These are phyloP conservation scores for Hanseniaspora lachancei DNA, from an alignment of 805 yeast genomes.

Conservation along the genomic window DNA sequence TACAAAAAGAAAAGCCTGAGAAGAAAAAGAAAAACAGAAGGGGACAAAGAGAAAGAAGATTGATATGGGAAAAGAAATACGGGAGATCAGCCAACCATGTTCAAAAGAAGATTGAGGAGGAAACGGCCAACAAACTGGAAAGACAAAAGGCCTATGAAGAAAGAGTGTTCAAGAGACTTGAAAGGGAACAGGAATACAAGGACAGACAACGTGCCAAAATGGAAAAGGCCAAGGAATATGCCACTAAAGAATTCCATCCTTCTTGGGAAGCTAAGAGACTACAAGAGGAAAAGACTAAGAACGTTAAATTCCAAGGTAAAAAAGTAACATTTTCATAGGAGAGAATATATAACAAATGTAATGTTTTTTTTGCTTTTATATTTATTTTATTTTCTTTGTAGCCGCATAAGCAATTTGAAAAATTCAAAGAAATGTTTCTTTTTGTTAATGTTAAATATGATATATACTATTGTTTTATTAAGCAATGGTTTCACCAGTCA, in stretches of 20 bases:
- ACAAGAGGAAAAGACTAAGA: constrained; percentile 52
- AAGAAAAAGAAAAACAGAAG: constrained; percentile 69
- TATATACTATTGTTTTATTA: not conserved
- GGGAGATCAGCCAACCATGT: constrained; percentile 79
- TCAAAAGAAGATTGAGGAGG: constrained; percentile 45
- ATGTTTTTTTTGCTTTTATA: too few species aligned
- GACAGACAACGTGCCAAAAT: constrained; percentile 22
- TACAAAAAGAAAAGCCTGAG: constrained; percentile 24
- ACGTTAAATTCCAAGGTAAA: constrained; percentile 67
- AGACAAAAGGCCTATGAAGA: constrained; percentile 57
- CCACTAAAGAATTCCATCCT: constrained; percentile 56
- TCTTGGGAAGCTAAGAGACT: constrained; percentile 89
- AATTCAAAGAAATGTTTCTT: not conserved
- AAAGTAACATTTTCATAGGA: constrained; percentile 46
- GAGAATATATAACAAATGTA: too few species aligned
- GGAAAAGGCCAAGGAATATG: constrained; percentile 17
- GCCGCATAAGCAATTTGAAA: too few species aligned
- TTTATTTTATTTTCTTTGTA: constrained; percentile 36
- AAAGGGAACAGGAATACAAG: constrained; percentile 25
- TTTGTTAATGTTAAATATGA: not conserved
- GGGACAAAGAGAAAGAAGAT: constrained; percentile 94
- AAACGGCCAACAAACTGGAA: constrained; percentile 42
- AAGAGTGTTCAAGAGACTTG: constrained; percentile 50
- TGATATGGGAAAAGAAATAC: constrained; percentile 87
- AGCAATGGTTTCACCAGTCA: constrained; percentile 23